Percentiles rank a stretch among this genome's conserved stretches.
These are phyloP conservation scores for Mariannaea elegans DNA, from an alignment of 2,329 filamentous ascomycete species.

Conservation along the genomic window DNA sequence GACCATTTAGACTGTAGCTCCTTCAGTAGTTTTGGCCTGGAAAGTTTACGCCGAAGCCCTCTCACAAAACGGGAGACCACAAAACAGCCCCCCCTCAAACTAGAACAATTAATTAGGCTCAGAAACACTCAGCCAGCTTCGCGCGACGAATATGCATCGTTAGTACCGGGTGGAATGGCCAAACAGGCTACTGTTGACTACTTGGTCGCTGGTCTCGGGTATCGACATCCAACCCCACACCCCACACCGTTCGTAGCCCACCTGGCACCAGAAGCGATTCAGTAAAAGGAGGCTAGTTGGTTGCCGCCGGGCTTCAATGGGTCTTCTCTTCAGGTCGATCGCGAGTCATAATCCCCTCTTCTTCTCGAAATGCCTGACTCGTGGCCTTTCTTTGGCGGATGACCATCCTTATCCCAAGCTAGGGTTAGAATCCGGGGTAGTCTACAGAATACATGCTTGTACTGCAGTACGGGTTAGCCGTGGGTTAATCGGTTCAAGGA, in stretches of 20 bases:
- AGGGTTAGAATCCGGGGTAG: background rate
- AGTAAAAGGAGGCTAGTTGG: background rate
- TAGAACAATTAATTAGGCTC: no score
- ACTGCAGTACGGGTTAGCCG: conserved; percentile 8
- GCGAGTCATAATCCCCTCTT: background rate
- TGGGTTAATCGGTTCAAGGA: conserved; percentile 14
- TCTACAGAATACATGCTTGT: background rate
- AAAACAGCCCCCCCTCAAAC: no score
- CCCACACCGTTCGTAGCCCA: background rate
- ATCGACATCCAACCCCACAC: conserved; percentile 16
- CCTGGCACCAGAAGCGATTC: no score
- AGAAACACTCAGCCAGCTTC: no score
- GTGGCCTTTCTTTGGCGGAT: background rate
- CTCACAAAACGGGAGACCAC: no score
- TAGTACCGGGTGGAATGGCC: no score
- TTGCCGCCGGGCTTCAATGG: background rate
- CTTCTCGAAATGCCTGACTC: conserved; percentile 1
- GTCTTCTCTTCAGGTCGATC: background rate
- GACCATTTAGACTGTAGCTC: no score
- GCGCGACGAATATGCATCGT: no score
- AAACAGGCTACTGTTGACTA: background rate
- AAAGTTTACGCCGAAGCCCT: no score
- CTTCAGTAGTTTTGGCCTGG: no score
- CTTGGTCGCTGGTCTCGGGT: background rate
- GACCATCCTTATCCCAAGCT: no score